These are phyloP conservation scores for Leccinum disarticulatum DNA, from an alignment of 768 basidiomycete species.

Conservation along the genomic window DNA sequence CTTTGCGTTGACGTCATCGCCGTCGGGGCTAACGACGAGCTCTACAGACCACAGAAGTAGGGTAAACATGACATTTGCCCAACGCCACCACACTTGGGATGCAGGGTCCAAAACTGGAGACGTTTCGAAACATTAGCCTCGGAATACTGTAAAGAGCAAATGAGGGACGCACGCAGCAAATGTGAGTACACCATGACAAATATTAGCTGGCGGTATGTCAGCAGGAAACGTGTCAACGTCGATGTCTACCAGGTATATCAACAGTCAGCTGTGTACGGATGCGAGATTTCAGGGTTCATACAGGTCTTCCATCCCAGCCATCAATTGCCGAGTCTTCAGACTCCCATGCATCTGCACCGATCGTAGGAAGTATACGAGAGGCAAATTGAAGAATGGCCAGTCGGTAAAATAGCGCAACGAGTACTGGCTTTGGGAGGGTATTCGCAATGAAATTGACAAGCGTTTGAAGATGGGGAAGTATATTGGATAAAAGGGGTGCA, in stretches of 20 bases:
- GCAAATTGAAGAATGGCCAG: conserved; percentile 80
- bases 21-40: conserved; percentile 74
- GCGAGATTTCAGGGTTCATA: conserved; percentile 29
- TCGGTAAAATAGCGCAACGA: conserved; percentile 77
- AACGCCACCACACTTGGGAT: conserved; percentile 92
- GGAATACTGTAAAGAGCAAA: not conserved
- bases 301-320: conserved; percentile 72
- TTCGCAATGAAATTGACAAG: conserved; percentile 80
- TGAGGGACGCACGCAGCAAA: conserved; percentile 60
- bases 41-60: conserved; percentile 82
- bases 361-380: conserved; percentile 79
- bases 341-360: conserved; percentile 80
- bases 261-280: conserved; percentile 9
- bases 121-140: conserved; percentile 1
- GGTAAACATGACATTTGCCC: conserved; percentile 89
- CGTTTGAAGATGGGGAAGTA: conserved; percentile 78
- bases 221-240: conserved; percentile 65
- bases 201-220: conserved; percentile 82
- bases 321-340: conserved; percentile 59
- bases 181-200: conserved; percentile 89
- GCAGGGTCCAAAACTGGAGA: conserved; percentile 79
- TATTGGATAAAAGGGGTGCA: conserved; percentile 73
- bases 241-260: conserved; percentile 55
- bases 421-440: conserved; percentile 81
- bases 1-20: conserved; percentile 62